Evolutionary conservation across 2,329 filamentous ascomycete species (phyloP), one percentile per base, ranked within the genome.

Genomic region (Xylogone sp.): DNA sequence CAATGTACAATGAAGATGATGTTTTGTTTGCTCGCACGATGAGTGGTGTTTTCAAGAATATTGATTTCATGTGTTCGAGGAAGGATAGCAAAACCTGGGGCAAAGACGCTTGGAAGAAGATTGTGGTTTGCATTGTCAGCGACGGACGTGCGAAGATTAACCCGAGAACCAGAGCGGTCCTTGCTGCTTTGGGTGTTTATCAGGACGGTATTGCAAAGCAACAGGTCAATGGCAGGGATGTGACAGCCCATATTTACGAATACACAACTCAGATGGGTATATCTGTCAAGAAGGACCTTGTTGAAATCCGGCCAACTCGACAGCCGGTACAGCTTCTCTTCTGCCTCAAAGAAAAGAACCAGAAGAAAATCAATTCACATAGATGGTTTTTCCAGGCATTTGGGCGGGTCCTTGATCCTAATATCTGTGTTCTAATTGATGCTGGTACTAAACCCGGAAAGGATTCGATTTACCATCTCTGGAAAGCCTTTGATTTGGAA

Each of bases 341-440:
- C 76, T 99, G 94, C 69, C 72, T 99, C 55, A 99, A 99, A 76
- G 94, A 99, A 68, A 97, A 97, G 82, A 99, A 99, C 68, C 92
- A 97, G 75, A 99, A 99, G 78, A 99, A 99, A 79, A 99, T 99
- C 81, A 99, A 99, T 69, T 97, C 94, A 0, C 94, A 99, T 69
- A 80, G 94, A 68, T 99, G 94, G 94, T 97, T 99, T 75, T 99
- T 99, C 79, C 88, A 95, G 61, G 94, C 93, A 0, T 99, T 99
- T 68, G 94, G 94, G 27, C 83, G 86, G 20, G 88, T 97, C 2
- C 74, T 99, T 43, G 87, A 97, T 56, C 94, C 94, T 39, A 97
- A 97, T 64, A 96, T 99, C 61, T 97, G 94, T 65, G 93, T 97
- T 10, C 80, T 99, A 48, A 83, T 99, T 58, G 94, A 99, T 71